phyloP scores from a whole-genome alignment of 305 asterid genomes.

The Fraxinus ornus region DNA sequence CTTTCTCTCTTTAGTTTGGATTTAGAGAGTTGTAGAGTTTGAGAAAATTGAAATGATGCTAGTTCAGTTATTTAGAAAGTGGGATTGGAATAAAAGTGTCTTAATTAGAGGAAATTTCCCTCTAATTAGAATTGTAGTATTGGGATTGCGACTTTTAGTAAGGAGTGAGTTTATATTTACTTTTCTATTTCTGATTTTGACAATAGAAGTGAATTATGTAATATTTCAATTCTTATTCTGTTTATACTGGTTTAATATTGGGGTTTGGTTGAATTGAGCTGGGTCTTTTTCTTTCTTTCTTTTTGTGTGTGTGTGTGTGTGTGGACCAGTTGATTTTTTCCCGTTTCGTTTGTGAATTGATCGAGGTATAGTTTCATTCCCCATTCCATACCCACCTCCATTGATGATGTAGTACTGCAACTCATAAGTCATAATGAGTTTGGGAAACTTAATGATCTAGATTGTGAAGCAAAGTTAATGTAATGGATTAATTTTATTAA shows the following conservation, averaged over 20 bases:
- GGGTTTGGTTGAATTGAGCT: constrained; percentile 26
- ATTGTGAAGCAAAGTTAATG: neutral
- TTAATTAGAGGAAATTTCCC: neutral
- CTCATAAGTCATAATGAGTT: neutral
- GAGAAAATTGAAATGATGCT: neutral
- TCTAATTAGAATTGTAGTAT: neutral
- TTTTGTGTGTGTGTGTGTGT: neutral
- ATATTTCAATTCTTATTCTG: neutral
- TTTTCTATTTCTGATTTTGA: neutral
- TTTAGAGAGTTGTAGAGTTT: neutral
- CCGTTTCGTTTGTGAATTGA: neutral
- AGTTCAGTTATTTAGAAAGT: neutral
- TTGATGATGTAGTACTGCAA: neutral
- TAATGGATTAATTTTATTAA: neutral
- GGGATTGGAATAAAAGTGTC: neutral
- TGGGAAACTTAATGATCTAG: neutral
- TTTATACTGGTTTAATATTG: neutral
- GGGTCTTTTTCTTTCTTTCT: neutral
- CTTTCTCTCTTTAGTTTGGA: neutral
- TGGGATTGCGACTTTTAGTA: neutral
- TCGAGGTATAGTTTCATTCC: neutral
- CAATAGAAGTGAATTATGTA: neutral
- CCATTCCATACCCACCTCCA: neutral
- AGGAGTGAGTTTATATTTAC: neutral
- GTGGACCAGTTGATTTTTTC: neutral